phyloP scores from a whole-genome alignment of 805 yeast genomes.

The Hemisphaericaspora nanyangensis region DNA sequence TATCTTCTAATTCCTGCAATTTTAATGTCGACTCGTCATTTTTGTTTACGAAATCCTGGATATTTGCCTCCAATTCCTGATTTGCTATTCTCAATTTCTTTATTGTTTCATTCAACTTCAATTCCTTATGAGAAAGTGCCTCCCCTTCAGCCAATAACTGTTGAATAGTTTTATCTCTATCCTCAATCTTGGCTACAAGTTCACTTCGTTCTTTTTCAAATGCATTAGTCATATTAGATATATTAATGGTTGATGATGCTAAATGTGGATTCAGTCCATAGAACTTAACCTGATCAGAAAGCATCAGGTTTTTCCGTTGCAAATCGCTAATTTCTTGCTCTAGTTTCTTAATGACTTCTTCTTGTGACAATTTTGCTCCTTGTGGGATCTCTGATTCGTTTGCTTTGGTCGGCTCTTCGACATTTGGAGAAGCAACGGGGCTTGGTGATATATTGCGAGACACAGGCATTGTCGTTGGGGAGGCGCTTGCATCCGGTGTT shows the following conservation, averaged over 20 bases:
- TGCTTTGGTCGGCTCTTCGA: not conserved
- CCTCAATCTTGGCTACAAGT: constrained; percentile 31
- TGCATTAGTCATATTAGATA: not conserved
- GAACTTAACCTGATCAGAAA: not conserved
- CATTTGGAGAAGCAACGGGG: not conserved
- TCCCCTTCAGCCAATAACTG: constrained; percentile 75
- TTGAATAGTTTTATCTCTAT: constrained; percentile 59
- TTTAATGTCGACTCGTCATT: constrained; percentile 27
- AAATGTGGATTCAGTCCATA: not conserved
- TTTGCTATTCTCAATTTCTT: constrained; percentile 49
- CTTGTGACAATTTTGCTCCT: not conserved
- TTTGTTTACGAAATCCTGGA: constrained; percentile 26
- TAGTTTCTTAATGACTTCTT: not conserved
- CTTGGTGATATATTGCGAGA: not conserved
- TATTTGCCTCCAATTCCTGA: constrained; percentile 25
- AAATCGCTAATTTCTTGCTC: constrained; percentile 3
- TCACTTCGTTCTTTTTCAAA: constrained; percentile 10
- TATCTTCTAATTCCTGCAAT: constrained; percentile 37
- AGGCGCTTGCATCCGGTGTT: too few species aligned
- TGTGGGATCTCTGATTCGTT: not conserved
- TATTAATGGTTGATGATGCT: not conserved
- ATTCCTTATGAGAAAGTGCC: constrained; percentile 64
- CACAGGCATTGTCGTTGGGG: constrained; percentile 1
- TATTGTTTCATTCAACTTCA: constrained; percentile 61
- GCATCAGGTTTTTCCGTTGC: constrained; percentile 3